Conservation (phyloP, 2,329 filamentous ascomycete genomes). For the Penicillium sp. region DNA sequence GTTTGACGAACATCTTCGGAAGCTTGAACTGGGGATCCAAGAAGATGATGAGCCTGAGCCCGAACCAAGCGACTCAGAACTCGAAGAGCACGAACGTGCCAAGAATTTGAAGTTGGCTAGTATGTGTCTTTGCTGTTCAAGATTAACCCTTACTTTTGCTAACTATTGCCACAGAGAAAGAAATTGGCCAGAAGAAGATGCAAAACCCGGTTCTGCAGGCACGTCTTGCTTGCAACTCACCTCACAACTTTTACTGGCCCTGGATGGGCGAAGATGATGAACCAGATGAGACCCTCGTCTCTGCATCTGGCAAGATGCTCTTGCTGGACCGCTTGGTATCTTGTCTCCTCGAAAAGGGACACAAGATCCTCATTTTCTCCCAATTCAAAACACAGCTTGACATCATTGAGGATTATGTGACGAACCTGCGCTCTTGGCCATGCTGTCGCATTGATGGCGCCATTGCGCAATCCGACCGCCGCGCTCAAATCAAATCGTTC, state of each 20-base stretch:
- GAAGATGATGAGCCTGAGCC: slow-evolving; percentile 59
- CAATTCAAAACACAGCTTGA: slow-evolving; percentile 96
- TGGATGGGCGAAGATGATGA: slow-evolving; percentile 66
- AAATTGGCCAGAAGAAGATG: slow-evolving; percentile 87
- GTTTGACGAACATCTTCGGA: slow-evolving; percentile 71
- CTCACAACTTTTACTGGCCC: slow-evolving; percentile 95
- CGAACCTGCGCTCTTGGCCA: slow-evolving; percentile 73
- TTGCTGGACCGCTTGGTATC: slow-evolving; percentile 85
- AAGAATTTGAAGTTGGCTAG: slow-evolving; percentile 75
- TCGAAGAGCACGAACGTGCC: slow-evolving; percentile 65
- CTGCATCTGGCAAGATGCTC: slow-evolving; percentile 92
- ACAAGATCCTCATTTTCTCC: slow-evolving; percentile 94
- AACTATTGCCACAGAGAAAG: slow-evolving; percentile 60
- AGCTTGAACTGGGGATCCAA: slow-evolving; percentile 56
- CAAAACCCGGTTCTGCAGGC: slow-evolving; percentile 93
- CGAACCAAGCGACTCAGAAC: slow-evolving; percentile 47
- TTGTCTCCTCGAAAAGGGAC: slow-evolving; percentile 68
- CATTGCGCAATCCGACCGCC: slow-evolving; percentile 72
- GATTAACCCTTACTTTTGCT: slow-evolving; percentile 18
- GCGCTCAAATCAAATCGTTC: slow-evolving; percentile 71
- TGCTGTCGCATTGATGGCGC: slow-evolving; percentile 89
- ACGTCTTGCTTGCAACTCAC: slow-evolving; percentile 86
- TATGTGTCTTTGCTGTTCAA: slow-evolving; percentile 49
- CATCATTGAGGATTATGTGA: slow-evolving; percentile 83
- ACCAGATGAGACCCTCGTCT: slow-evolving; percentile 79